Base-by-base conservation (phyloP, 2,329 filamentous ascomycete species). In the Exserohilum rostratum region DNA sequence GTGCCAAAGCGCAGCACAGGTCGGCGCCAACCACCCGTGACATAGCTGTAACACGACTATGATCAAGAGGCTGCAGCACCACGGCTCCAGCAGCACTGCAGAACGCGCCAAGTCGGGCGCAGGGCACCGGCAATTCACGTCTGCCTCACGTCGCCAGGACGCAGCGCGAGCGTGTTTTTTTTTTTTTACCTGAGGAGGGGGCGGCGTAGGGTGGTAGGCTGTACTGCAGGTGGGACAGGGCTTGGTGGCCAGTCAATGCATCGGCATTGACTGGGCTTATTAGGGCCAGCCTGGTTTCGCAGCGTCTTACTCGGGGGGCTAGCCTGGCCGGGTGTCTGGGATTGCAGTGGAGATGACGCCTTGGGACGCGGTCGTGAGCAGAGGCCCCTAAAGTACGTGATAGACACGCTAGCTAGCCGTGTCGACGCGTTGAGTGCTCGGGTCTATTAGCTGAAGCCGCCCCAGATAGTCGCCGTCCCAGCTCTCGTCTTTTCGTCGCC, bases 381-480 rank as follows among this genome's bases (percentile, higher is more conserved):
- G 27, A 20, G 34, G 49, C 52, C 55, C 60, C 52, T 56, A 54
- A 45, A 50, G 22, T 60, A 42, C 56, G 56, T 52, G 50, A 58
- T 39, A 37, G 47, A 65, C 68, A 50, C 68, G 69, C 67, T 68
- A 68, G 59, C 35, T 29, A 17, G 10, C 37, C 38, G 50, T 39
- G 34, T 58, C 40, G 13, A 58, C 67, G 62, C 65, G 65, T 66
- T 60, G 55, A 61, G 50, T 58, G 51, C 30, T 33, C 5, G 45
- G 15, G 42, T 40, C 58, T 61, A 65, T 64, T 64, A 61, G 46
- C 51, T 50, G 40, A 27, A 33, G 46, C n/a, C 27, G 51, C 18
- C 50, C 51, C 51, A 55, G 53, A 38, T 40, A 46, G 57, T n/a
- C n/a, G n/a, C n/a, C 54, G 42, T 57, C 50, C 61, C 43, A 47